Conservation (phyloP, 257 asterid species). For the Solanum arcanum region DNA sequence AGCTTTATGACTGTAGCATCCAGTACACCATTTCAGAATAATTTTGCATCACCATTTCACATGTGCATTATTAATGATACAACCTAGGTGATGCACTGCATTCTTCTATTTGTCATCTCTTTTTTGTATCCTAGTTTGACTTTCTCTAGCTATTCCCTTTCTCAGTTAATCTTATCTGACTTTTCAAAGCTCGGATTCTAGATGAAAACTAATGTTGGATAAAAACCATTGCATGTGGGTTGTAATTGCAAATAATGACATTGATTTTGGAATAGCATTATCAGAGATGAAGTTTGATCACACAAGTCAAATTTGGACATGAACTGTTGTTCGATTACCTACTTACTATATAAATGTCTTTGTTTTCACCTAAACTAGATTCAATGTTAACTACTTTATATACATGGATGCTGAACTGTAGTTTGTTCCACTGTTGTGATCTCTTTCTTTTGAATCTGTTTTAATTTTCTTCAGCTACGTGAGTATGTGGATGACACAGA, state of each 20-base stretch:
- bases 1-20: not conserved
- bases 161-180: not conserved
- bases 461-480: constrained; percentile 31
- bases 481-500: constrained; percentile 92
- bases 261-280: not conserved
- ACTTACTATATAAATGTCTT: not conserved
- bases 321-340: not conserved
- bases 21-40: not conserved
- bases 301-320: not conserved
- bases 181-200: not conserved
- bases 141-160: not conserved
- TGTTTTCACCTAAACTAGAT: not conserved
- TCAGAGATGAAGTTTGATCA: not conserved
- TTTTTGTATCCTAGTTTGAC: not conserved
- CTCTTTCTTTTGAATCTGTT: not conserved
- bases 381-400: not conserved
- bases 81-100: not conserved
- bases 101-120: not conserved
- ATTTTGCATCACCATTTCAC: not conserved
- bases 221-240: not conserved
- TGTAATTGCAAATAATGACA: not conserved
- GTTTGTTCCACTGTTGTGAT: not conserved
- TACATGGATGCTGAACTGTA: not conserved
- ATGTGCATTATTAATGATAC: not conserved
- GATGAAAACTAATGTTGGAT: not conserved